Percentiles rank a stretch among this genome's conserved stretches.
Conservation (phyloP, 768 basidiomycete genomes). For the Floccularia luteovirens region DNA sequence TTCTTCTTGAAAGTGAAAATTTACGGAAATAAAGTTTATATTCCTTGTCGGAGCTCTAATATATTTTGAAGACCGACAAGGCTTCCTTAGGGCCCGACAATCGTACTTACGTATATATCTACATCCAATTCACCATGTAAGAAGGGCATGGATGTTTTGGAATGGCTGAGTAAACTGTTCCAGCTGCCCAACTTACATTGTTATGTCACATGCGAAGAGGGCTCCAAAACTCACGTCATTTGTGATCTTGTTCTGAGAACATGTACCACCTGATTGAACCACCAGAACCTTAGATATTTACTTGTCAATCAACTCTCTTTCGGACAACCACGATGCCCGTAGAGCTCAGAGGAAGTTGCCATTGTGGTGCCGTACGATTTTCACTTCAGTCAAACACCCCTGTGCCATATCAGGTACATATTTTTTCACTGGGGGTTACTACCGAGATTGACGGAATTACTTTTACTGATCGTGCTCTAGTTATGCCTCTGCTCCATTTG, state of each 20-base stretch:
- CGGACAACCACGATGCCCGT: conserved; percentile 48
- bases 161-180: too few relatives aligned
- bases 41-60: conserved; percentile 10
- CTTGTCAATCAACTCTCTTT: too few relatives aligned
- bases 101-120: too few relatives aligned
- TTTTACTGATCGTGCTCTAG: conserved; percentile 21
- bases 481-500: conserved; percentile 65
- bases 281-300: too few relatives aligned
- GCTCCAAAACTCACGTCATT: too few relatives aligned
- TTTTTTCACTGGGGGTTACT: conserved; percentile 3
- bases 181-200: too few relatives aligned
- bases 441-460: not conserved
- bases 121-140: too few relatives aligned
- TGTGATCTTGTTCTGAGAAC: too few relatives aligned
- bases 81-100: too few relatives aligned
- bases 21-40: conserved; percentile 10
- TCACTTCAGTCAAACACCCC: conserved; percentile 45
- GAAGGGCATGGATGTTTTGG: too few relatives aligned
- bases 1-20: conserved; percentile 25
- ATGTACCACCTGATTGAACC: too few relatives aligned
- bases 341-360: conserved; percentile 47
- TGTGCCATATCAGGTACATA: conserved; percentile 58
- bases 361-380: conserved; percentile 44
- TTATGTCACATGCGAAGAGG: too few relatives aligned
- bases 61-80: not conserved